Conservation (phyloP, 768 basidiomycete species). For the Auricularia heimuer region DNA sequence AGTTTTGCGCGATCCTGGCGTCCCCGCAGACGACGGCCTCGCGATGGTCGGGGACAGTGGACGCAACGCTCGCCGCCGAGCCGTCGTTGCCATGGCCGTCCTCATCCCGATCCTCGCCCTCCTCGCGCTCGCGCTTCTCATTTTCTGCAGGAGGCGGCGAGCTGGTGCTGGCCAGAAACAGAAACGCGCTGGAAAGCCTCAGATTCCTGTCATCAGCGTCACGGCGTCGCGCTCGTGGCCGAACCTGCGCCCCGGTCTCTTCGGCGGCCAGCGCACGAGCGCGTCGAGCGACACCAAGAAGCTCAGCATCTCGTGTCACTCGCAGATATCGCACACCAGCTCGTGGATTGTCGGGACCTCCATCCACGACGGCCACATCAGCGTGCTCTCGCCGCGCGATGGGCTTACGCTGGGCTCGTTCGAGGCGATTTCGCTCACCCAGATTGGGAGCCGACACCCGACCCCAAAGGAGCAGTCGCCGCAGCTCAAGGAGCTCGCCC, state of each 20-base stretch:
- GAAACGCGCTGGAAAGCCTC: not conserved
- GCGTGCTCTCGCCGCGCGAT: not conserved
- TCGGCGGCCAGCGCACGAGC: not conserved
- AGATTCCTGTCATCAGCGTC: not conserved
- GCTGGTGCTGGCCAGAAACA: not conserved
- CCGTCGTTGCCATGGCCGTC: not conserved
- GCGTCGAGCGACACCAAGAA: not conserved
- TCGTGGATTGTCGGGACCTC: not conserved
- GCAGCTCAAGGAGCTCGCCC: not conserved
- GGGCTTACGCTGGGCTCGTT: not conserved
- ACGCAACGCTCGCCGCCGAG: not conserved
- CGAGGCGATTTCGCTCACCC: not conserved
- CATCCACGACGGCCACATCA: not conserved
- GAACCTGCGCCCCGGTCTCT: not conserved
- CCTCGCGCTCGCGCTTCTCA: not conserved
- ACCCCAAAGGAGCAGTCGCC: not conserved
- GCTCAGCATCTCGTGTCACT: not conserved
- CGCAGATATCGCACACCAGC: not conserved
- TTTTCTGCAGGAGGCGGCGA: not conserved
- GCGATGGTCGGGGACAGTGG: not conserved
- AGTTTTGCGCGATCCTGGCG: not conserved
- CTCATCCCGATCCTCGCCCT: not conserved
- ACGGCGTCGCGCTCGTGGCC: not conserved
- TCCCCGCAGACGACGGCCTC: not conserved
- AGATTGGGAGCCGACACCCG: not conserved